A percentile compares a stretch with the other conserved stretches of the same genome.
These are phyloP conservation scores for Miscanthus sacchariflorus DNA, from an alignment of 202 grass and related monocot genomes.

Conservation along the genomic window DNA sequence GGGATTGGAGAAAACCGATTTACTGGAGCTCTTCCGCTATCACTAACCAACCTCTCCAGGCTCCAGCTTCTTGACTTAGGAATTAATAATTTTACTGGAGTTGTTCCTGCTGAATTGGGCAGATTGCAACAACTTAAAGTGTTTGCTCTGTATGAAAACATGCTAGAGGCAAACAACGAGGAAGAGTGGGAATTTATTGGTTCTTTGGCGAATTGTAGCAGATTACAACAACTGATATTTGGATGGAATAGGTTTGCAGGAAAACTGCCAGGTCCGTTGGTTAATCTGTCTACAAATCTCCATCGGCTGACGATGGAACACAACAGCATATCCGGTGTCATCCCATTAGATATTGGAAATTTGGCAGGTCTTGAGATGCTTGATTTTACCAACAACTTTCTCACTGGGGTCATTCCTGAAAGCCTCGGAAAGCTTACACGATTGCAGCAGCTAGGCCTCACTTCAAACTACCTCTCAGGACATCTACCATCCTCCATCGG, in stretches of 20 bases:
- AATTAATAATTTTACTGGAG: too few species aligned
- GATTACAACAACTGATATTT: background rate
- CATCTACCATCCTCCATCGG: background rate
- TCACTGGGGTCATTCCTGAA: conserved; percentile 46
- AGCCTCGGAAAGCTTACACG: conserved; percentile 41
- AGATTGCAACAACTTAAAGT: conserved; percentile 2
- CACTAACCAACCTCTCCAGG: conserved; percentile 37
- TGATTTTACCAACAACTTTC: conserved; percentile 11
- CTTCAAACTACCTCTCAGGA: too few species aligned
- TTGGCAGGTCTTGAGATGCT: conserved; percentile 18
- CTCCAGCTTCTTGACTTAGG: background rate
- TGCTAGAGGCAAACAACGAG: conserved; percentile 38
- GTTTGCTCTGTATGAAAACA: background rate
- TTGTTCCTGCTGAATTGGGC: conserved; percentile 30
- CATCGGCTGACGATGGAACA: background rate
- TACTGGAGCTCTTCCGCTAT: conserved; percentile 31
- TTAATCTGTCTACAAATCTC: conserved; percentile 45
- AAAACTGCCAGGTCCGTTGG: conserved; percentile 23
- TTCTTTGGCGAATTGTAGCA: conserved; percentile 50
- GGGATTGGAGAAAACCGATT: conserved; percentile 10
- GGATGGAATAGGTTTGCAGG: conserved; percentile 33
- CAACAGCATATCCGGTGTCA: conserved; percentile 22
- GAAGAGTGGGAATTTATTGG: conserved; percentile 45
- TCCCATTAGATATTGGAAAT: too few species aligned
- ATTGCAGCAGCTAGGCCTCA: background rate